Evolutionary conservation across 768 basidiomycete genomes (phyloP).

Genomic region (Mycena capillaripes): DNA sequence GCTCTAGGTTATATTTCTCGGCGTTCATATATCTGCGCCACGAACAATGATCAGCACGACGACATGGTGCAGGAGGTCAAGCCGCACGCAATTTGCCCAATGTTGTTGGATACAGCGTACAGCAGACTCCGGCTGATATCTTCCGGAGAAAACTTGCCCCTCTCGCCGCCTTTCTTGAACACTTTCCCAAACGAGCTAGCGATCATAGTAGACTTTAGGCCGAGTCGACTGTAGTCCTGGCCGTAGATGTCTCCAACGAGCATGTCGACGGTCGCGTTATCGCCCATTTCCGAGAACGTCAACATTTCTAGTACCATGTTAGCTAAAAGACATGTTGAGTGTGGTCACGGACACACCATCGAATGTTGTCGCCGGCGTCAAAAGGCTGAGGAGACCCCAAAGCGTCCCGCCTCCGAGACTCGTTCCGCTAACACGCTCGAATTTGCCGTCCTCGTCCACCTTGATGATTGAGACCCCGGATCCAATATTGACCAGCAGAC

Average conservation of each 20-base stretch:
- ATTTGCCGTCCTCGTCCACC: conserved; percentile 94
- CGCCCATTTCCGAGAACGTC: conserved; percentile 91
- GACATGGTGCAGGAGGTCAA: neutral
- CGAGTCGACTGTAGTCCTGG: conserved; percentile 95
- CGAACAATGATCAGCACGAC: conserved; percentile 17
- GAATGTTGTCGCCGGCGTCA: conserved; percentile 96
- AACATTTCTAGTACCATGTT: conserved; percentile 87
- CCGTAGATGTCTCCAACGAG: conserved; percentile 99
- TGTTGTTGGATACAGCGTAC: conserved; percentile 98
- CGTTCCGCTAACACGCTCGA: conserved; percentile 97
- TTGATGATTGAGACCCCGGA: conserved; percentile 98
- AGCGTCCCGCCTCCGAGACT: conserved; percentile 97
- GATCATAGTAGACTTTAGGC: conserved; percentile 97
- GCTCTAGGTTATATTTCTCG: conserved; percentile 95
- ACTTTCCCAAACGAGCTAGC: conserved; percentile 99
- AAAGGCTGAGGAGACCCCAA: conserved; percentile 94
- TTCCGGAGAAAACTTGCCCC: conserved; percentile 85
- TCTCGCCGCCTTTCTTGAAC: conserved; percentile 89
- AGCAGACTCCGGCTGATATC: conserved; percentile 96
- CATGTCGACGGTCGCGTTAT: conserved; percentile 97
- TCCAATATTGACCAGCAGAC: conserved; percentile 97
- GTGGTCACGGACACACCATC: conserved; percentile 88
- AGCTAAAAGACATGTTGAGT: conserved; percentile 20
- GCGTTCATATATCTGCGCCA: conserved; percentile 94
- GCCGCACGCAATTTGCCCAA: conserved; percentile 98